Evolutionary conservation across 2,329 filamentous ascomycete genomes (phyloP).

Genomic region (Pseudofabraea citricarpa): DNA sequence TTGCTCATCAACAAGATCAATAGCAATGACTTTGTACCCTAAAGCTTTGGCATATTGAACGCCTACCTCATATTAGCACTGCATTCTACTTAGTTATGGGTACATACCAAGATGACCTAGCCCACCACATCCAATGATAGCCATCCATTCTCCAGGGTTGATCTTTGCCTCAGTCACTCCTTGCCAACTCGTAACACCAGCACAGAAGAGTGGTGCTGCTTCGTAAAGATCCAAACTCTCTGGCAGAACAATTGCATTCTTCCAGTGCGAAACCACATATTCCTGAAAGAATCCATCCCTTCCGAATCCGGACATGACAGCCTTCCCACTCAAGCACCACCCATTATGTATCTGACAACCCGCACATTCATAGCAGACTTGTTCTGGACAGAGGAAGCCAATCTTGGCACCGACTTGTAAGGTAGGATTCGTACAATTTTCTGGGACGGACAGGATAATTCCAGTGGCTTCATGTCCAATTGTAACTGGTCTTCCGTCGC

Average conservation of each 20-base stretch:
- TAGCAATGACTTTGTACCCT: slow-evolving; percentile 15
- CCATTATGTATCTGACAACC: slow-evolving; percentile 41
- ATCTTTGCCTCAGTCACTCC: slow-evolving; percentile 10
- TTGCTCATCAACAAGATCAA: slow-evolving; percentile 13
- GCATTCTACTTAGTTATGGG: not conserved
- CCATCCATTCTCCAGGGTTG: slow-evolving; percentile 14
- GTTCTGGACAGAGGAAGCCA: slow-evolving; percentile 10
- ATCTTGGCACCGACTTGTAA: slow-evolving; percentile 10
- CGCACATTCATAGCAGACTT: slow-evolving; percentile 27
- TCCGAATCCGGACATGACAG: slow-evolving; percentile 37
- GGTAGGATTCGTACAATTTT: slow-evolving; percentile 5
- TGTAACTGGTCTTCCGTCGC: slow-evolving; percentile 8
- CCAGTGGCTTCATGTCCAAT: slow-evolving; percentile 16
- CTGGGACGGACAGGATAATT: slow-evolving; percentile 8
- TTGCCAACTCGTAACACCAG: slow-evolving; percentile 36
- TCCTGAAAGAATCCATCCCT: slow-evolving; percentile 41
- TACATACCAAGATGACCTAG: slow-evolving; percentile 15
- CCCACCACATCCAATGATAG: slow-evolving; percentile 16
- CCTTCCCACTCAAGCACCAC: slow-evolving; percentile 32
- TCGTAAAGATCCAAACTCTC: slow-evolving; percentile 29
- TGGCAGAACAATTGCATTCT: slow-evolving; percentile 37
- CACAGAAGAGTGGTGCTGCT: slow-evolving; percentile 42
- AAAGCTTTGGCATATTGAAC: slow-evolving; percentile 16
- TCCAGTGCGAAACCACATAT: slow-evolving; percentile 40
- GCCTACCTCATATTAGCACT: slow-evolving; percentile 3